Evolutionary conservation across 2,329 filamentous ascomycete species (phyloP).

Genomic region (Neofusicoccum parvum): DNA sequence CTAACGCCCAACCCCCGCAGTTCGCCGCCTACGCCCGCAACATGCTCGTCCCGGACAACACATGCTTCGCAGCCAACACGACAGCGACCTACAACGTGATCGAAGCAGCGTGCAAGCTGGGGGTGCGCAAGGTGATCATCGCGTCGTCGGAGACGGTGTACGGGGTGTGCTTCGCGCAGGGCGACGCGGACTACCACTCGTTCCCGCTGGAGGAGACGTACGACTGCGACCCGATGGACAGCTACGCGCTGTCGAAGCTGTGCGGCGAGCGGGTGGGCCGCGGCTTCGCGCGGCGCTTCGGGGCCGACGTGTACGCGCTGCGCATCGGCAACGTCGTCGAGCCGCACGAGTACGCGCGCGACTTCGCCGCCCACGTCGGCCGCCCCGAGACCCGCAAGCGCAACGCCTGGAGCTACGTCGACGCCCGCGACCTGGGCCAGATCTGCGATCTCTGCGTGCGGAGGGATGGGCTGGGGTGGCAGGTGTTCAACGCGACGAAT

Average conservation of each 20-base stretch:
- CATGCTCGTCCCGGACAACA: conserved; percentile 63
- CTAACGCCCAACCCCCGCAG: too few species aligned
- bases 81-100: conserved; percentile 63
- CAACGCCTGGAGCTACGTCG: conserved; percentile 66
- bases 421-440: conserved; percentile 63
- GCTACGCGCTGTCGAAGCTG: conserved; percentile 63
- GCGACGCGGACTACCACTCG: conserved; percentile 57
- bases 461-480: conserved; percentile 60
- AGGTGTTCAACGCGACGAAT: conserved; percentile 67
- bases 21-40: conserved; percentile 62
- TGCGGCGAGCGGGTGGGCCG: conserved; percentile 60
- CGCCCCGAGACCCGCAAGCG: conserved; percentile 55
- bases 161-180: conserved; percentile 64
- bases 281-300: conserved; percentile 59
- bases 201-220: conserved; percentile 63
- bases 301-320: conserved; percentile 61
- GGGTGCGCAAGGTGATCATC: conserved; percentile 64
- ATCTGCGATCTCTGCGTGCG: conserved; percentile 60
- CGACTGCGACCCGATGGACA: conserved; percentile 63
- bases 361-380: conserved; percentile 56
- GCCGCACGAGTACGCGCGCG: conserved; percentile 60
- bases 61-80: conserved; percentile 60
- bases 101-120: conserved; percentile 63
- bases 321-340: conserved; percentile 65
- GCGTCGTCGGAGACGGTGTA: conserved; percentile 63